These are phyloP conservation scores for Umbilicaria muhlenbergii DNA, from an alignment of 495 filamentous ascomycete genomes.

Conservation along the genomic window DNA sequence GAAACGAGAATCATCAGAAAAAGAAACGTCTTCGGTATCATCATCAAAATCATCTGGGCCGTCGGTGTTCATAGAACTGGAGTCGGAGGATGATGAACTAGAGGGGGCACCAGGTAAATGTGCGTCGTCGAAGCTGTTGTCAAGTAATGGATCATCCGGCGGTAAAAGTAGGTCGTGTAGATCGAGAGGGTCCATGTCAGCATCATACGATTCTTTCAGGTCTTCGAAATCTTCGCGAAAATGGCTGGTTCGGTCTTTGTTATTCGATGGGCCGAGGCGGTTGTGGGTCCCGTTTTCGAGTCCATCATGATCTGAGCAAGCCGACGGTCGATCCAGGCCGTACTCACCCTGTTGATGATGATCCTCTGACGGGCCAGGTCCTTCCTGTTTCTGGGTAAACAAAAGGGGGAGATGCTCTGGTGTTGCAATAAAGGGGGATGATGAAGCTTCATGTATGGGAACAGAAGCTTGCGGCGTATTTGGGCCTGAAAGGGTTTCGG, in stretches of 20 bases:
- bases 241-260: background rate
- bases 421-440: constrained; percentile 36
- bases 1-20: constrained; percentile 36
- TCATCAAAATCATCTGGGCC: constrained; percentile 26
- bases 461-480: no score
- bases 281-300: constrained; percentile 2
- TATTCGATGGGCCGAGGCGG: background rate
- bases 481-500: constrained; percentile 3
- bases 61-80: constrained; percentile 15
- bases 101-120: background rate
- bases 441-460: constrained; percentile 22
- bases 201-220: constrained; percentile 8
- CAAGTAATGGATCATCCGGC: constrained; percentile 23
- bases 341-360: constrained; percentile 50
- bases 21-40: constrained; percentile 30
- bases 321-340: constrained; percentile 9
- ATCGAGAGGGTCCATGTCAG: constrained; percentile 16
- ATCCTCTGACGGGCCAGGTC: constrained; percentile 28
- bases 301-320: constrained; percentile 5
- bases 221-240: constrained; percentile 9
- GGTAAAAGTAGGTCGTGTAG: constrained; percentile 23
- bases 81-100: background rate
- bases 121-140: constrained; percentile 19
- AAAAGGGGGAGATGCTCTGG: constrained; percentile 30
- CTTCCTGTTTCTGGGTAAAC: constrained; percentile 12